These are phyloP conservation scores for Trichophyton simii DNA, from an alignment of 2,329 filamentous ascomycete genomes.

Conservation along the genomic window DNA sequence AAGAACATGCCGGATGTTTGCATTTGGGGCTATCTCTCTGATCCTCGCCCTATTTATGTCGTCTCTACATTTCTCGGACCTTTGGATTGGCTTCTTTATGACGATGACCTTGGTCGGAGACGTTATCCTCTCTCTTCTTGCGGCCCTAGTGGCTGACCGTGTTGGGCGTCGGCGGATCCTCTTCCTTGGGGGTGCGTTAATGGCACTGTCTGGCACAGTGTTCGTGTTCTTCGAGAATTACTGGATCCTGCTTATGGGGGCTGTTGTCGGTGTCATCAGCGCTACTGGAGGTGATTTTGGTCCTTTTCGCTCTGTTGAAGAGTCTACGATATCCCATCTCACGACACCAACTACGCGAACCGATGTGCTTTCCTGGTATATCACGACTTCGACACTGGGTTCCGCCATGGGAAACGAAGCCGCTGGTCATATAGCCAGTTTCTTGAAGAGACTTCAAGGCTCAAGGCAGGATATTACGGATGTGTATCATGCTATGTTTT, in stretches of 20 bases:
- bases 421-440: not conserved
- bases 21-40: not conserved
- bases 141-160: not conserved
- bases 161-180: not conserved
- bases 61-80: not conserved
- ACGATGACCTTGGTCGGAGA: not conserved
- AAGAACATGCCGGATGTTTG: not conserved
- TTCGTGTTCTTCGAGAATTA: not conserved
- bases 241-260: not conserved
- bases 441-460: not conserved
- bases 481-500: not conserved
- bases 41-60: not conserved
- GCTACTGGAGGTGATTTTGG: not conserved
- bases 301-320: not conserved
- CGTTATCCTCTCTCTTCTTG: not conserved
- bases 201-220: not conserved
- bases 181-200: not conserved
- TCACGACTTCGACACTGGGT: not conserved
- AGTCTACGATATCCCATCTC: not conserved
- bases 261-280: not conserved
- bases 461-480: not conserved
- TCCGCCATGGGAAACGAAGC: not conserved
- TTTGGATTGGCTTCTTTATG: not conserved
- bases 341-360: not conserved
- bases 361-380: not conserved